phyloP scores from a whole-genome alignment of 208 protist species.

The Leishmania turanica region DNA sequence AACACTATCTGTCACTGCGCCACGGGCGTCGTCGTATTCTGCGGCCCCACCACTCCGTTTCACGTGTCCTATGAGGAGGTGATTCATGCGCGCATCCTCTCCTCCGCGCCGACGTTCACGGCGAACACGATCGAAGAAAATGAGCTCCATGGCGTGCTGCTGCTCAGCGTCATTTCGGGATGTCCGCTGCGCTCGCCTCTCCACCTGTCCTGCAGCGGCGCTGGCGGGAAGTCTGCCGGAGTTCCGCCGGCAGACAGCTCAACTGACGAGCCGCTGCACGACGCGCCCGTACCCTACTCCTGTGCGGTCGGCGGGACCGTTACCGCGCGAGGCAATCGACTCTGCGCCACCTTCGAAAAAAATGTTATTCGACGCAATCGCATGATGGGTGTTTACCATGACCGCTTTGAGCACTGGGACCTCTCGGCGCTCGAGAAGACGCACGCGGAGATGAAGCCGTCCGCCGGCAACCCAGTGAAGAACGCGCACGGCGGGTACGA shows the following conservation, averaged over 20 bases:
- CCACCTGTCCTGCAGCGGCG: conserved; percentile 6
- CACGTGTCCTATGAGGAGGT: conserved; percentile 48
- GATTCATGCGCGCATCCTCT: conserved; percentile 36
- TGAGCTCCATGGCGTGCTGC: conserved; percentile 74
- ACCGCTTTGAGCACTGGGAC: conserved; percentile 74
- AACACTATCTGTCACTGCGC: conserved; percentile 51
- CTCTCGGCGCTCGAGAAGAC: conserved; percentile 32
- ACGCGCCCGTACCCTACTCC: conserved; percentile 15
- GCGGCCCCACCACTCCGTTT: conserved; percentile 50
- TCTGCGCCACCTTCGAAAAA: conserved; percentile 54
- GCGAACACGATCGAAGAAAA: conserved; percentile 79
- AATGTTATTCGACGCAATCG: conserved; percentile 79
- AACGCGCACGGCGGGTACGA: conserved; percentile 67
- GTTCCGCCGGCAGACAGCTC: background rate
- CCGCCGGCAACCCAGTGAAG: conserved; percentile 26
- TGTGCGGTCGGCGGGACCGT: conserved; percentile 8
- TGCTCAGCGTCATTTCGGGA: conserved; percentile 60
- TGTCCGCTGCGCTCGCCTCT: conserved; percentile 47
- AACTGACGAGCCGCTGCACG: conserved; percentile 18
- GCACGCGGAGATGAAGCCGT: conserved; percentile 22
- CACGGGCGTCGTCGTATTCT: conserved; percentile 64
- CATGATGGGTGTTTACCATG: conserved; percentile 82
- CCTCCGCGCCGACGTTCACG: conserved; percentile 52
- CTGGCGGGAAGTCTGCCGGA: conserved; percentile 3
- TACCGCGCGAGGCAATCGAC: conserved; percentile 26